Evolutionary conservation across 176 grass and related monocot species (phyloP).

Genomic region (Panicum miliaceum): DNA sequence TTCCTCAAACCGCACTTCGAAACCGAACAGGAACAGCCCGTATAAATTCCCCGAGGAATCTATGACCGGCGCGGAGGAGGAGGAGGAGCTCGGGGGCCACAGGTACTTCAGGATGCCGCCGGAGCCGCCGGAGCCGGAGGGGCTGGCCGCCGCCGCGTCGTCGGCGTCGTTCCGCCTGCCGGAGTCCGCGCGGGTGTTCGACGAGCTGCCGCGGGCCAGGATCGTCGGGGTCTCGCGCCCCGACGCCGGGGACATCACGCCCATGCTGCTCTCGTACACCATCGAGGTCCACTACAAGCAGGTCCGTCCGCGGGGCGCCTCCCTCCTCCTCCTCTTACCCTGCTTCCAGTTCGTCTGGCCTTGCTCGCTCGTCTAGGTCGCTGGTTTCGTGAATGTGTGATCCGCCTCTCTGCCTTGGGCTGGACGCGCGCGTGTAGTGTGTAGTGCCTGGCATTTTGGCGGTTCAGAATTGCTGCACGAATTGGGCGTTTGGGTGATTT

Average conservation of each 20-base stretch:
- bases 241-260: slow-evolving; percentile 78
- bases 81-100: slow-evolving; percentile 8
- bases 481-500: slow-evolving; percentile 11
- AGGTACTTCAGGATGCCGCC: slow-evolving; percentile 45
- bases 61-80: slow-evolving; percentile 30
- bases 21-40: not conserved
- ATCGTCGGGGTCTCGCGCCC: slow-evolving; percentile 70
- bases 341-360: not conserved
- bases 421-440: not conserved
- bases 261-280: slow-evolving; percentile 88
- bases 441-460: slow-evolving; percentile 26
- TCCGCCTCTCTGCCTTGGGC: not conserved
- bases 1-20: not conserved
- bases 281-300: slow-evolving; percentile 86
- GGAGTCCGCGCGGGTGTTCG: slow-evolving; percentile 58
- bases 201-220: slow-evolving; percentile 69
- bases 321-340: not conserved
- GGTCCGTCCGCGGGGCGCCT: slow-evolving; percentile 37
- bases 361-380: too few relatives aligned
- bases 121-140: slow-evolving; percentile 28
- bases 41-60: not conserved
- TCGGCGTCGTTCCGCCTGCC: slow-evolving; percentile 62
- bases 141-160: not conserved
- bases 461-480: not conserved
- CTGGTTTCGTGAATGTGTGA: not conserved